These are phyloP conservation scores for Heritiera littoralis DNA, from an alignment of 345 rosid species.

Conservation along the genomic window DNA sequence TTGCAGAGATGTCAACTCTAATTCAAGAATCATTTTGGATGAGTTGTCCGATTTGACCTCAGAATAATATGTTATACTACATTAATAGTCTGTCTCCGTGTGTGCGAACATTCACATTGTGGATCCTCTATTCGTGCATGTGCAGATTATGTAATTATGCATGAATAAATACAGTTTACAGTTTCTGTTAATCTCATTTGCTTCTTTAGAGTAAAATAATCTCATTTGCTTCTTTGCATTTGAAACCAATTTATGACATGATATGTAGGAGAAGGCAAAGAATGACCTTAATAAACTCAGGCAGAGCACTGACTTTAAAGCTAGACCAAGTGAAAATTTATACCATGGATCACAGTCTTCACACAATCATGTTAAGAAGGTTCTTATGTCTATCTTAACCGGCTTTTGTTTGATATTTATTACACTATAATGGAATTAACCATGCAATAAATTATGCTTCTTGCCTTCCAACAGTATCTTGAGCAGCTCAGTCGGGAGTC, in stretches of 20 bases:
- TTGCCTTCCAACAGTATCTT: neutral
- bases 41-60: neutral
- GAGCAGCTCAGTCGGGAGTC: neutral
- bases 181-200: neutral
- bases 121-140: neutral
- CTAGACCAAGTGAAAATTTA: constrained; percentile 24
- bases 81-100: neutral
- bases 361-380: constrained; percentile 30
- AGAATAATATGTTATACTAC: neutral
- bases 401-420: neutral
- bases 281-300: constrained; percentile 22
- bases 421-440: neutral
- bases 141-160: neutral
- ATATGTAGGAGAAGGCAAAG: constrained; percentile 37
- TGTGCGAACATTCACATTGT: neutral
- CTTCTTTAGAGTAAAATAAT: neutral
- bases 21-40: neutral
- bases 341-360: constrained; percentile 18
- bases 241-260: neutral
- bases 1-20: neutral
- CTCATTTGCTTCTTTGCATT: neutral
- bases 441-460: neutral
- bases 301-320: constrained; percentile 32
- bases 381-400: constrained; percentile 2
- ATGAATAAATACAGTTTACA: neutral